Evolutionary conservation across 2,329 filamentous ascomycete species (phyloP).

Genomic region (Colletotrichum abscissum): DNA sequence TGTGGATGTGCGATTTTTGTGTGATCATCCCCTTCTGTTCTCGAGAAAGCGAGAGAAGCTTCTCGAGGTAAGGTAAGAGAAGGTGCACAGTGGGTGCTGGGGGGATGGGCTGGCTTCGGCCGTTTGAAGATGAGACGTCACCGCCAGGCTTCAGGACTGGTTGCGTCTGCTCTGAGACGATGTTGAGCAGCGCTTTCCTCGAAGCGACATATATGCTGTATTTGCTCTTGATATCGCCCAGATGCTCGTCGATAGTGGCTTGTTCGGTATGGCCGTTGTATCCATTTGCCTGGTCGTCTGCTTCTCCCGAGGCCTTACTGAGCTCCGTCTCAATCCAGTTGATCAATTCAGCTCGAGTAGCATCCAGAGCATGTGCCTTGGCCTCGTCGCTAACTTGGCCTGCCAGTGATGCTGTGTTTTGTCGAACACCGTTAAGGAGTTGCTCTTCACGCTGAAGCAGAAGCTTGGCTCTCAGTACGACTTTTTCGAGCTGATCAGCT

Average conservation of each 20-base stretch:
- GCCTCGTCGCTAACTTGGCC: constrained; percentile 51
- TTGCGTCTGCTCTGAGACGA: constrained; percentile 48
- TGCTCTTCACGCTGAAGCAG: constrained; percentile 67
- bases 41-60: constrained; percentile 62
- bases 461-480: constrained; percentile 68
- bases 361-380: constrained; percentile 64
- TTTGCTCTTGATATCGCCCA: constrained; percentile 63
- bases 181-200: constrained; percentile 59
- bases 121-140: not conserved
- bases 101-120: constrained; percentile 32
- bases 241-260: constrained; percentile 49
- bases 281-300: constrained; percentile 37
- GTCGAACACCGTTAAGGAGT: constrained; percentile 55
- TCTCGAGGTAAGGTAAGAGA: constrained; percentile 67
- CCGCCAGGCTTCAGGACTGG: constrained; percentile 38
- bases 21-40: constrained; percentile 68
- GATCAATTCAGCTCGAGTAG: constrained; percentile 70
- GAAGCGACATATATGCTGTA: constrained; percentile 64
- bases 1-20: constrained; percentile 68
- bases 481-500: constrained; percentile 66
- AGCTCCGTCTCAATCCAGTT: constrained; percentile 74
- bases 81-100: constrained; percentile 52
- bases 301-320: constrained; percentile 58
- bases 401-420: constrained; percentile 8
- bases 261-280: constrained; percentile 35